Conservation (phyloP, 306 rosid genomes). For the Hippophae rhamnoides region DNA sequence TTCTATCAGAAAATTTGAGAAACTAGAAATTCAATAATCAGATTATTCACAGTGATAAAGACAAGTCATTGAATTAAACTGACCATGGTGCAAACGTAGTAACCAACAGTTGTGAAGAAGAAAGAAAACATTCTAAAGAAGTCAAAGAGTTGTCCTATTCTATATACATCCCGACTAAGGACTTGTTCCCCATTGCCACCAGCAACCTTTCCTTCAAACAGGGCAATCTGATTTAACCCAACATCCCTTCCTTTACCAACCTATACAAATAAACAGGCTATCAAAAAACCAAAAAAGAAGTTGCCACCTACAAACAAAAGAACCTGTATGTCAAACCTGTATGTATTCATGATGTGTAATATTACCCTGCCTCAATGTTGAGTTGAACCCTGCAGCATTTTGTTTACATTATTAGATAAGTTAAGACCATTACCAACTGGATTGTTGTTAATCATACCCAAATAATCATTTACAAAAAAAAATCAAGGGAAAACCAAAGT, state of each 20-base stretch:
- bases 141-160: constrained; percentile 88
- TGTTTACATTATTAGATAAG: constrained; percentile 4
- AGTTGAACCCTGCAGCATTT: constrained; percentile 73
- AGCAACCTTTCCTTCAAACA: constrained; percentile 97
- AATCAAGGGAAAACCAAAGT: background rate
- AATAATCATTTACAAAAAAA: background rate
- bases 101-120: constrained; percentile 92
- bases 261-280: constrained; percentile 34
- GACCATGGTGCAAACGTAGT: constrained; percentile 94
- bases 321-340: constrained; percentile 49
- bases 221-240: constrained; percentile 95
- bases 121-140: constrained; percentile 95
- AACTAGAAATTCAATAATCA: background rate
- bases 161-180: constrained; percentile 88
- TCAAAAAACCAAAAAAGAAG: constrained; percentile 18
- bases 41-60: background rate
- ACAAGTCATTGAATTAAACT: constrained; percentile 4
- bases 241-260: constrained; percentile 99
- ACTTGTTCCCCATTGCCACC: constrained; percentile 99
- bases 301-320: constrained; percentile 12
- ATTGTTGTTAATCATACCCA: background rate
- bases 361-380: constrained; percentile 93
- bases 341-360: constrained; percentile 91
- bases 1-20: constrained; percentile 8
- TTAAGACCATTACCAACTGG: background rate